Evolutionary conservation across 352 stramenopile genomes (phyloP).

Genomic region (Globisporangium middletonii): DNA sequence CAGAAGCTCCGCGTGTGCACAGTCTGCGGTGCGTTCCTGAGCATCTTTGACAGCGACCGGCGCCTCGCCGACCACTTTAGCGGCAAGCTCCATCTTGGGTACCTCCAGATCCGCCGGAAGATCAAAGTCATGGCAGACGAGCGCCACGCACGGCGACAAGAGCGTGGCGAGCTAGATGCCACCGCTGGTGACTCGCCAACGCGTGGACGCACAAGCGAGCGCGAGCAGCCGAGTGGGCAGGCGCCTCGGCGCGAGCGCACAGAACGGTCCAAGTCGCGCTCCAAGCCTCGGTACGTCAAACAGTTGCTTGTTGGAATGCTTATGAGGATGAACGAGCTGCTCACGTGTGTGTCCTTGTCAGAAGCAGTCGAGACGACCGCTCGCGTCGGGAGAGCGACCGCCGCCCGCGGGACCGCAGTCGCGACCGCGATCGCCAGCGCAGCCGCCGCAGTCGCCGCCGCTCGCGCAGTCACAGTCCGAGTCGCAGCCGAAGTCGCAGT

Average conservation of each 20-base stretch:
- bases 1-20: constrained; percentile 88
- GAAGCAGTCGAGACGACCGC: constrained; percentile 8
- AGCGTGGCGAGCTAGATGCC: constrained; percentile 5
- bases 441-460: constrained; percentile 26
- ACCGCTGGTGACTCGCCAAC: constrained; percentile 3
- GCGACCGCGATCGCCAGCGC: constrained; percentile 19
- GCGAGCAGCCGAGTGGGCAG: constrained; percentile 3
- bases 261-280: constrained; percentile 18
- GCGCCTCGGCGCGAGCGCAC: constrained; percentile 11
- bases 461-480: constrained; percentile 18
- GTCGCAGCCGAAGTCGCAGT: constrained; percentile 28
- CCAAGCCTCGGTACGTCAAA: constrained; percentile 10
- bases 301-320: not conserved
- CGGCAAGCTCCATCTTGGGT: constrained; percentile 88
- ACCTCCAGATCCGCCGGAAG: constrained; percentile 85
- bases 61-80: constrained; percentile 88
- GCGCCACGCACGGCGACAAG: constrained; percentile 20
- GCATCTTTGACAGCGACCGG: constrained; percentile 89
- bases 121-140: constrained; percentile 59
- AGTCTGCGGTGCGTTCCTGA: constrained; percentile 88
- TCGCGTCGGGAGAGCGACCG: constrained; percentile 4
- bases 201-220: constrained; percentile 1
- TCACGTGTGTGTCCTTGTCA: not conserved
- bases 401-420: constrained; percentile 15
- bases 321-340: not conserved